Percentiles rank a stretch among this genome's conserved stretches.
Conservation (phyloP, 768 basidiomycete genomes). For the Collybia mongolica region DNA sequence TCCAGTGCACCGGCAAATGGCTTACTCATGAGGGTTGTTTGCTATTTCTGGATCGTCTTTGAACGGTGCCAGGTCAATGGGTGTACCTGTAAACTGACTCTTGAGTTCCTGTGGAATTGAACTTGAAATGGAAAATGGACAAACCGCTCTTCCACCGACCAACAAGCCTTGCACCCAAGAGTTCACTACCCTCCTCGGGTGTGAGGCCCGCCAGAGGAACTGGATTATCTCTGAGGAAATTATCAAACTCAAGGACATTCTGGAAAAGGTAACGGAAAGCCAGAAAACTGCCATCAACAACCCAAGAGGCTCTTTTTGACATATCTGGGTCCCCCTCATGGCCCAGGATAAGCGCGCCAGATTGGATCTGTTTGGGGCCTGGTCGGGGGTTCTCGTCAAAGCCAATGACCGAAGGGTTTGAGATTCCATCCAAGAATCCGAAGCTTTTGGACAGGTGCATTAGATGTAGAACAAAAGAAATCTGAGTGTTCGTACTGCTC, state of each 20-base stretch:
- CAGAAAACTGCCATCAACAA: constrained; percentile 50
- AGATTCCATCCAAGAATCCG: constrained; percentile 52
- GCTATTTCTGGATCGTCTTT: constrained; percentile 38
- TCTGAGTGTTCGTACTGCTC: constrained; percentile 34
- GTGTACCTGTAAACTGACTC: constrained; percentile 31
- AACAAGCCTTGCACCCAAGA: constrained; percentile 51
- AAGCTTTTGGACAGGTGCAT: constrained; percentile 29
- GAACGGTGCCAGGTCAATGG: constrained; percentile 43
- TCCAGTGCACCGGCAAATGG: constrained; percentile 10
- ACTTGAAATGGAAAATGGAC: constrained; percentile 6
- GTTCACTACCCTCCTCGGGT: constrained; percentile 38
- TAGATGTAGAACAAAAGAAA: not conserved
- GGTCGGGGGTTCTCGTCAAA: constrained; percentile 34
- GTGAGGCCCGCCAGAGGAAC: constrained; percentile 32
- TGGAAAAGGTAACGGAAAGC: constrained; percentile 52
- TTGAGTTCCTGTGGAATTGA: not conserved
- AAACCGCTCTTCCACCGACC: constrained; percentile 57
- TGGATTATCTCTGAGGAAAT: constrained; percentile 41
- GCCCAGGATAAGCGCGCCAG: constrained; percentile 45
- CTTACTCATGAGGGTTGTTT: constrained; percentile 31
- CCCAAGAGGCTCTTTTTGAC: constrained; percentile 36
- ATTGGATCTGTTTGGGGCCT: constrained; percentile 34
- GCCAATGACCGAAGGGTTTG: constrained; percentile 44
- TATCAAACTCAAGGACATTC: constrained; percentile 50
- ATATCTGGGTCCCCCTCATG: constrained; percentile 35